Evolutionary conservation across 306 rosid species (phyloP), one percentile per base, ranked within the genome.

Genomic region (Vigna trinervia): DNA sequence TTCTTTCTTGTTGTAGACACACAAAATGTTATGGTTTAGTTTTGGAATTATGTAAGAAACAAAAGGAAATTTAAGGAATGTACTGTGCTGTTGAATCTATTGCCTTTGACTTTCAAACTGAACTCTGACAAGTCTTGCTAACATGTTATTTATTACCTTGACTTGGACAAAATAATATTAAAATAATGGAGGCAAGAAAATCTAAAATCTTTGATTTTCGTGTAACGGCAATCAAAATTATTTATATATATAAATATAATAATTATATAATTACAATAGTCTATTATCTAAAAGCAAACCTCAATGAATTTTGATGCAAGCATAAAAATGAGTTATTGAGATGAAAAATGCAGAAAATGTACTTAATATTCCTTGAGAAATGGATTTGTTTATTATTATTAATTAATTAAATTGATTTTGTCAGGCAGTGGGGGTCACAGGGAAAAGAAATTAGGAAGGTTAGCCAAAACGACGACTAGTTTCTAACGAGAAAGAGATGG

Each of bases 361-460:
- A 3, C 46, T 46, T 23, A 26, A 46, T 47, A 48, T 47, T 3
- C 11, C 26, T 69, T 28, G 50, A 17, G 64, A 51, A 50, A 50
- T 65, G 7, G 17, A 62, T 63, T 63, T 63, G 19, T 38, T 34
- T 34, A 34, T 15, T 41, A 41, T 41, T 41, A 9, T 41, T 34
- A 39, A 36, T 36, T 11, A 15, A 56, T 45, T 57, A 5, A 57
- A 23, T 46, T 64, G 46, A 77, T 26, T 66, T 69, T 19, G 74
- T 30, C 62, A 53, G 32, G 84, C 88, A 38, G 84, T 79, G 87
- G 83, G 36, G 19, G 71, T 83, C 88, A 70, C 87, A 67, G 65
- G 30, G 4, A 69, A 73, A 80, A 68, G 4, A 45, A 11, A 22
- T 1, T 5, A 5, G 6, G 6, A 22, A 3, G 20, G 48, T 51